A percentile compares a stretch with the other conserved stretches of the same genome.
phyloP scores from a whole-genome alignment of 2,329 filamentous ascomycete genomes.

The Pseudogymnoascus pannorum region DNA sequence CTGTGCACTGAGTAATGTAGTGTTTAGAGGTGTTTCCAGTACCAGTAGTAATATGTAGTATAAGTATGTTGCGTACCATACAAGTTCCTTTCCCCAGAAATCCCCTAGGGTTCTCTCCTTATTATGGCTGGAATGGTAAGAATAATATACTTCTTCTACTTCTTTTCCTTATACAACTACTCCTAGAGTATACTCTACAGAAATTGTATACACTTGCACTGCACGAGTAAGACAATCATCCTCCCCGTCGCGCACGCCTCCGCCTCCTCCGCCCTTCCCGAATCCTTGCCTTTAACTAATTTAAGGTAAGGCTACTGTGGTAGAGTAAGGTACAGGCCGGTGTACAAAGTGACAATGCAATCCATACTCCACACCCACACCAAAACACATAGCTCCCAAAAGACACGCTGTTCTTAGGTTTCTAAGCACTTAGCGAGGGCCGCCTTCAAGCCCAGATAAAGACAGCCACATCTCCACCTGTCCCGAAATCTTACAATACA shows the following conservation, averaged over 20 bases:
- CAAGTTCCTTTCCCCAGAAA: background rate
- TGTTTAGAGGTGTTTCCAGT: background rate
- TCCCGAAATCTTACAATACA: background rate
- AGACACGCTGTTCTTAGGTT: slow-evolving; percentile 11
- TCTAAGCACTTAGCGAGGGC: slow-evolving; percentile 5
- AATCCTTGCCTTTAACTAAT: background rate
- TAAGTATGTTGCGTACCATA: too few species aligned
- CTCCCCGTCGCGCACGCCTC: background rate
- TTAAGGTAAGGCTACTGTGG: slow-evolving; percentile 7
- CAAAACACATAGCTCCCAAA: background rate
- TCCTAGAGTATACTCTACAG: too few species aligned
- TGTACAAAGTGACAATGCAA: slow-evolving; percentile 8
- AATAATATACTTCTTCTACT: background rate
- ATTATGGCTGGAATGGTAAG: background rate
- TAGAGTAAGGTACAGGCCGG: background rate
- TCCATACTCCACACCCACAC: background rate
- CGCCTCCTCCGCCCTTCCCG: background rate
- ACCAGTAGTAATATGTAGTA: background rate
- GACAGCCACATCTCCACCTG: slow-evolving; percentile 3
- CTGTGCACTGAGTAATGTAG: background rate
- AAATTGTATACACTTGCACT: background rate
- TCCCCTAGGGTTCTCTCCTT: background rate
- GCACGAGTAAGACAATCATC: background rate
- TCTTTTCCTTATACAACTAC: too few species aligned
- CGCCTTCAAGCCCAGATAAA: background rate